Base-by-base conservation (phyloP, 352 stramenopile genomes). In the Stramenopiles sp. region DNA sequence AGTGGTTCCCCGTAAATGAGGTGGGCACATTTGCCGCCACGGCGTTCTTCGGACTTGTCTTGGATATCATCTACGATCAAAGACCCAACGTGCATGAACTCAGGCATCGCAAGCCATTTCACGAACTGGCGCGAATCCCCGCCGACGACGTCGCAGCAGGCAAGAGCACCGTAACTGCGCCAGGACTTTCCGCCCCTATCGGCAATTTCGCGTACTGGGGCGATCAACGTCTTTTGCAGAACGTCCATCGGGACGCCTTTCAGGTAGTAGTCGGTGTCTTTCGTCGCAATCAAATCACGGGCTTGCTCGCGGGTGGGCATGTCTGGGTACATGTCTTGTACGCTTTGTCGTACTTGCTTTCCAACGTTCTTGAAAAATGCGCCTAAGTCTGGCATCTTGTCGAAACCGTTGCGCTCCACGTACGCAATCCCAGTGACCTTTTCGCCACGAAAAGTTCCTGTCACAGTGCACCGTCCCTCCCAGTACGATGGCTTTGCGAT, bases 31-130 rank as follows among this genome's bases (percentile, higher is more conserved):
- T 30, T 6, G 32, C 71, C 75, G 12, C 74, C 76, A 30, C 77
- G 74, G 1, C 77, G 74, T 2, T 48, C 30, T 18, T 74, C 4
- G 33, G 75, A 79, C 18, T 77, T 33, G 49, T 79, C 77, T 49
- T 79, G 75, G 34, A 79, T 77, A 37, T 79, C 77, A 34, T 79
- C 77, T 0, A 79, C 73, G 69, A 79, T 79, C 36, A 79, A 76
- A 12, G 77, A 79, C 6, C 77, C 77, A 6, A 79, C 77, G 30
- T 79, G 77, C 49, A 79, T 68, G 4, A 79, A 79, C 75, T 79
- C 77, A 34, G 77, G 77, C 77, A 79, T 79, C 37, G 77, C 74
- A 30, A 79, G 37, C 77, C 77, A 79, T 35, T 77, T 31, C 0
- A 76, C 74, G 43, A 79, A 79, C 3, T 79, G 37, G 75, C 77